Evolutionary conservation across 1,284 basidiomycete species (phyloP).

Genomic region (Bjerkandera adusta): DNA sequence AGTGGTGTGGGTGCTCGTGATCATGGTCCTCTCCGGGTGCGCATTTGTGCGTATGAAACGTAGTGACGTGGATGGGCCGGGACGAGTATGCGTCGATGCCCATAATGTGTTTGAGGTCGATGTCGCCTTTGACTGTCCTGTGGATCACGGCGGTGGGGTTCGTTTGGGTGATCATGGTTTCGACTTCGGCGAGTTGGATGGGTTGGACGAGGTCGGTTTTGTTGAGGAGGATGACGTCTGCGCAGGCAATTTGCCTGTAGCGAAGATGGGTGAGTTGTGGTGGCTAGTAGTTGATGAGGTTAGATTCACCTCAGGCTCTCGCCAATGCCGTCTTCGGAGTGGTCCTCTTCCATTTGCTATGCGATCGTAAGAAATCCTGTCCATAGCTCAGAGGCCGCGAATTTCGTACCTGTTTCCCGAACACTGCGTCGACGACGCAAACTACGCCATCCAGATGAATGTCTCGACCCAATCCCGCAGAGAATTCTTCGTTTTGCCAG

Average conservation of each 20-base stretch:
- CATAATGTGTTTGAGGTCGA: conserved; percentile 75
- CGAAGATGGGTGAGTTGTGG: conserved; percentile 1
- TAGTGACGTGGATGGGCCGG: conserved; percentile 23
- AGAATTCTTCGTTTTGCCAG: conserved; percentile 91
- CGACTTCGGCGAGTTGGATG: conserved; percentile 41
- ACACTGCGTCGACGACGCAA: conserved; percentile 87
- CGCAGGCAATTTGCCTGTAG: conserved; percentile 82
- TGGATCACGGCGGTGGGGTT: conserved; percentile 80
- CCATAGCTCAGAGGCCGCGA: neutral
- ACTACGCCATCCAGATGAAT: conserved; percentile 87
- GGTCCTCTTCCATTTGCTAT: conserved; percentile 83
- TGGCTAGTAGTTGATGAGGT: neutral
- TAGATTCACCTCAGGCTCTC: conserved; percentile 70
- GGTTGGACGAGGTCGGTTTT: conserved; percentile 74
- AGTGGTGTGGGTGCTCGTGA: conserved; percentile 41
- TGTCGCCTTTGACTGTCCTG: conserved; percentile 62
- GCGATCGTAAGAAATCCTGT: neutral
- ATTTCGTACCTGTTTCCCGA: conserved; percentile 66
- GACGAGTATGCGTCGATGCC: conserved; percentile 74
- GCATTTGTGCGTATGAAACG: conserved; percentile 35
- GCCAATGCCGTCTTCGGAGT: conserved; percentile 62
- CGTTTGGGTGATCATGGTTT: conserved; percentile 60
- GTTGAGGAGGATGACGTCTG: conserved; percentile 89
- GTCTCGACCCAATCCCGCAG: conserved; percentile 63
- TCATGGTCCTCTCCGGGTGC: conserved; percentile 25